A percentile compares a stretch with the other conserved stretches of the same genome.
Conservation (phyloP, 176 grass and related monocot species). For the Ensete glaucum region DNA sequence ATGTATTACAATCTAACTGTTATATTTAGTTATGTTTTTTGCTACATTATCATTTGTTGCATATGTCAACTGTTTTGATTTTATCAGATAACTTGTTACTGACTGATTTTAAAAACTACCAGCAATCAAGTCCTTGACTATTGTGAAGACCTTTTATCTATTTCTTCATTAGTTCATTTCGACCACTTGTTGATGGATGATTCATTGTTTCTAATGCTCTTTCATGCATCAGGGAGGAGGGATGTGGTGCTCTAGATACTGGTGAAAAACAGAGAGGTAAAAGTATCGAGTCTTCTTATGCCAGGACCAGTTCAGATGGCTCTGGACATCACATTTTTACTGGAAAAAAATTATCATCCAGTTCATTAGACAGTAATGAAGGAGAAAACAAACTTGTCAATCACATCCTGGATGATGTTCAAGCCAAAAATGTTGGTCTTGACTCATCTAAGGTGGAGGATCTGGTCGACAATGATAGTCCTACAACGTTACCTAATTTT, state of each 20-base stretch:
- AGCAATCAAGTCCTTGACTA: not conserved
- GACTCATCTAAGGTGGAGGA: constrained; percentile 41
- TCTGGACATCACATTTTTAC: not conserved
- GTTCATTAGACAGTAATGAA: constrained; percentile 4
- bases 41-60: not conserved
- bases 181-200: not conserved
- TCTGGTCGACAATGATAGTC: constrained; percentile 25
- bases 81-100: not conserved
- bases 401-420: constrained; percentile 24
- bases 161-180: not conserved
- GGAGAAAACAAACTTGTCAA: constrained; percentile 17
- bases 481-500: constrained; percentile 34
- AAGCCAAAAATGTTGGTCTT: constrained; percentile 27
- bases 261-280: constrained; percentile 12
- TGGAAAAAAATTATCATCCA: constrained; percentile 23
- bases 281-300: constrained; percentile 6
- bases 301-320: not conserved
- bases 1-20: not conserved
- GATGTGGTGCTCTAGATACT: not conserved
- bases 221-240: constrained; percentile 4
- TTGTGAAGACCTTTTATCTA: not conserved
- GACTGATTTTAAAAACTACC: not conserved
- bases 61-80: not conserved
- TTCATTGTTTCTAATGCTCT: constrained; percentile 7
- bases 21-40: not conserved